Evolutionary conservation across 768 basidiomycete species (phyloP).

Genomic region (Amanita fuliginea): DNA sequence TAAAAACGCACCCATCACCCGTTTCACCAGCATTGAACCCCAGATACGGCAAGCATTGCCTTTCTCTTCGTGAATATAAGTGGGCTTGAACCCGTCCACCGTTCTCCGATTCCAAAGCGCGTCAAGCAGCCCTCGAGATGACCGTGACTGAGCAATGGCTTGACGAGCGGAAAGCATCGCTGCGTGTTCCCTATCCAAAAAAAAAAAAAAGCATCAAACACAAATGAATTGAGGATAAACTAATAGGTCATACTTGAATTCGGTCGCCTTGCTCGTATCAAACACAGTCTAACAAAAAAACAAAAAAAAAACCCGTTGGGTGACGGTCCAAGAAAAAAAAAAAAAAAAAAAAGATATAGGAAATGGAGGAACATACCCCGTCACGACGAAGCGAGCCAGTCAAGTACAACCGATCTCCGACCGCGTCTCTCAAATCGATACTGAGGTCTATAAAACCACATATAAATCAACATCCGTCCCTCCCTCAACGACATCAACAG

Average conservation of each 20-base stretch:
- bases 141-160: constrained; percentile 61
- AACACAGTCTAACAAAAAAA: constrained; percentile 48
- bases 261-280: constrained; percentile 70
- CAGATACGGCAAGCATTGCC: constrained; percentile 79
- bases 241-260: constrained; percentile 37
- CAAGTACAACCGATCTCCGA: constrained; percentile 87
- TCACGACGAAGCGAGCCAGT: constrained; percentile 73
- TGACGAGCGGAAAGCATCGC: constrained; percentile 55
- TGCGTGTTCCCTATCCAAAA: constrained; percentile 44
- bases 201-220: background rate
- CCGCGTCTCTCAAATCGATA: constrained; percentile 83
- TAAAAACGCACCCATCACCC: constrained; percentile 61
- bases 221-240: background rate
- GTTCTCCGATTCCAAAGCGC: constrained; percentile 34
- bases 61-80: constrained; percentile 56
- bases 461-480: background rate
- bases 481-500: too few species aligned
- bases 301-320: background rate
- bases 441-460: constrained; percentile 54
- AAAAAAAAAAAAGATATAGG: background rate
- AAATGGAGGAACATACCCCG: constrained; percentile 40
- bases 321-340: background rate
- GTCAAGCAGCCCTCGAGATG: constrained; percentile 64
- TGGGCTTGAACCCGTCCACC: constrained; percentile 46
- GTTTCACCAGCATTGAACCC: constrained; percentile 75